Conservation (phyloP, 768 basidiomycete genomes). For the Lactarius vividus region DNA sequence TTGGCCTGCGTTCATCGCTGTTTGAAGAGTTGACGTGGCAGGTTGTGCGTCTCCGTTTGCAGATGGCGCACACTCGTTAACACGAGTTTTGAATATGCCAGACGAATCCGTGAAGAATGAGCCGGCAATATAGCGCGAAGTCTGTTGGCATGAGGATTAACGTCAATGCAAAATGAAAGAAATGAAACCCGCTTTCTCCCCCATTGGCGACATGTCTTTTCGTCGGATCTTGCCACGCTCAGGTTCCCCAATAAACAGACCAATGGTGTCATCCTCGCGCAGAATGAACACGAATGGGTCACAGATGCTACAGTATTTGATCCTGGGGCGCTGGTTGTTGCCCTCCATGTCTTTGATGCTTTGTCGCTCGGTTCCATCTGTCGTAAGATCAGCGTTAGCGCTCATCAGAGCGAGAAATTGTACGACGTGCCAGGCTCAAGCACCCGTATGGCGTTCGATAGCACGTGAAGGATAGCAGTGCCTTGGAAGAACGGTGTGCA, state of each 20-base stretch:
- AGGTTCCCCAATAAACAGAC: constrained; percentile 77
- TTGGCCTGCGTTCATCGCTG: constrained; percentile 59
- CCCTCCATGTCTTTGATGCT: constrained; percentile 79
- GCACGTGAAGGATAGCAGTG: constrained; percentile 82
- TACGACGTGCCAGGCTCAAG: constrained; percentile 69
- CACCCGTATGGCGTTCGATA: constrained; percentile 76
- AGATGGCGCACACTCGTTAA: constrained; percentile 35
- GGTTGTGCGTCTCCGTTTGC: constrained; percentile 33
- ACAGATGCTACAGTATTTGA: constrained; percentile 77
- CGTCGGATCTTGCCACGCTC: constrained; percentile 78
- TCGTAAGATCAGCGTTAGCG: background rate
- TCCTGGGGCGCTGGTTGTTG: constrained; percentile 69
- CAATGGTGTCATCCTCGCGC: constrained; percentile 81
- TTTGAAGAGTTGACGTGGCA: constrained; percentile 61
- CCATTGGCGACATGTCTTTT: constrained; percentile 88
- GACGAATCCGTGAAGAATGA: constrained; percentile 70
- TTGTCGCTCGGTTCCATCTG: constrained; percentile 84
- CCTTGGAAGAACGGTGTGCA: constrained; percentile 82
- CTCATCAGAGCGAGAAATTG: background rate
- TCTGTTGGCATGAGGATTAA: constrained; percentile 36
- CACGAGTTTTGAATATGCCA: constrained; percentile 53
- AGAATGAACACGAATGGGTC: constrained; percentile 86
- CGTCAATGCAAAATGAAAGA: background rate
- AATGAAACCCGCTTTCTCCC: constrained; percentile 62
- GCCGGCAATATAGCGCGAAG: constrained; percentile 72